These are phyloP conservation scores for Phaeosphaeria sp. DNA, from an alignment of 2,329 filamentous ascomycete species.

Conservation along the genomic window DNA sequence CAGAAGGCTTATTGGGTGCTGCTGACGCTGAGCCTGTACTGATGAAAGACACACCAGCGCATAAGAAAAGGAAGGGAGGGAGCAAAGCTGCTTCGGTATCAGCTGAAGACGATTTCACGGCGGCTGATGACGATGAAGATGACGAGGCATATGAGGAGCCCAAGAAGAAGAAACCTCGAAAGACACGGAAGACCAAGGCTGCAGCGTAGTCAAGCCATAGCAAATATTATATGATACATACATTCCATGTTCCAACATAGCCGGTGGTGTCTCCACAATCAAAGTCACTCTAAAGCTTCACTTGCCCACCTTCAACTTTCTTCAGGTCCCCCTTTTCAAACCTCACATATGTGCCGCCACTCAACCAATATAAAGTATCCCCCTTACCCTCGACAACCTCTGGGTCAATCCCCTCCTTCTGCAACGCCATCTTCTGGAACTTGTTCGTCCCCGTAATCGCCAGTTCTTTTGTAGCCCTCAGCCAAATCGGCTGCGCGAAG, in stretches of 20 bases:
- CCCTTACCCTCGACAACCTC: conserved; percentile 43
- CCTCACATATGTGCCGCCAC: conserved; percentile 31
- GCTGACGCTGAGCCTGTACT: conserved; percentile 10
- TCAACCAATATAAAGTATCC: conserved; percentile 52
- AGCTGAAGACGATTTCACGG: conserved; percentile 18
- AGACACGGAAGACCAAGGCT: conserved; percentile 18
- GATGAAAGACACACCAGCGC: conserved; percentile 3
- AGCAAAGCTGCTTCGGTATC: conserved; percentile 15
- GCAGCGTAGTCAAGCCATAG: conserved; percentile 1
- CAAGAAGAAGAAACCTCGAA: conserved; percentile 34
- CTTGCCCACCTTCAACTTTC: conserved; percentile 29
- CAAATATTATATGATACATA: background rate
- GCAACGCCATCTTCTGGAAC: conserved; percentile 52
- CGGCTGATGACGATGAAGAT: conserved; percentile 23
- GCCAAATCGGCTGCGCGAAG: conserved; percentile 54
- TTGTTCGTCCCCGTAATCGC: conserved; percentile 57
- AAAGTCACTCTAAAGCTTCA: conserved; percentile 32
- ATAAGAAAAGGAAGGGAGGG: conserved; percentile 30
- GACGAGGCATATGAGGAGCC: conserved; percentile 37
- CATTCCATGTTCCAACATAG: background rate
- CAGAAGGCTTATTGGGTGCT: conserved; percentile 9
- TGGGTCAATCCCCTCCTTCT: conserved; percentile 52
- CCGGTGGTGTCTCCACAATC: background rate
- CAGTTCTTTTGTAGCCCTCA: conserved; percentile 48
- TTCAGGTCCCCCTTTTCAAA: conserved; percentile 36